A percentile compares a stretch with the other conserved stretches of the same genome.
Evolutionary conservation across 2,329 filamentous ascomycete genomes (phyloP).

Genomic region (Pseudopithomyces chartarum): DNA sequence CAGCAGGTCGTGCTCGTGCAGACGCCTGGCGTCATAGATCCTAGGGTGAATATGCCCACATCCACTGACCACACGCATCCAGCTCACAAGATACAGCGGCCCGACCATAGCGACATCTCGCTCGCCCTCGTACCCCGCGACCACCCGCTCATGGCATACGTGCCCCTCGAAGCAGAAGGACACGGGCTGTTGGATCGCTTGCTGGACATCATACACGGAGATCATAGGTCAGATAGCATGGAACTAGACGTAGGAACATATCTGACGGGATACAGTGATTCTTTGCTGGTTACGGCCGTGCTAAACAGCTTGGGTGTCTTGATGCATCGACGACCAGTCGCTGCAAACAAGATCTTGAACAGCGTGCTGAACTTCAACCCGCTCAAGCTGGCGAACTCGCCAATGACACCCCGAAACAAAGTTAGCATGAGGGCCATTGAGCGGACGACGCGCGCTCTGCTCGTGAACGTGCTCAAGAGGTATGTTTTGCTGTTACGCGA

Average conservation of each 20-base stretch:
- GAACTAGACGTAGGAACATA: constrained; percentile 8
- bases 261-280: constrained; percentile 66
- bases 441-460: constrained; percentile 82
- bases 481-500: constrained; percentile 46
- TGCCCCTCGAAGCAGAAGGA: constrained; percentile 88
- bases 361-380: constrained; percentile 91
- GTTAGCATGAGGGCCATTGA: constrained; percentile 93
- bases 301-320: constrained; percentile 85
- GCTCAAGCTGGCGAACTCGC: constrained; percentile 75
- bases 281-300: constrained; percentile 85
- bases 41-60: constrained; percentile 65
- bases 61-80: constrained; percentile 5
- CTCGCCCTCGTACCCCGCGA: constrained; percentile 82
- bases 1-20: constrained; percentile 92
- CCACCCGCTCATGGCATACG: constrained; percentile 78
- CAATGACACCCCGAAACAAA: constrained; percentile 77
- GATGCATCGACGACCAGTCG: constrained; percentile 78
- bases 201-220: constrained; percentile 82
- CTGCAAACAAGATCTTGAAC: constrained; percentile 83
- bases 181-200: constrained; percentile 89
- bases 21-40: constrained; percentile 83
- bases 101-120: constrained; percentile 81
- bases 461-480: constrained; percentile 83
- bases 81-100: constrained; percentile 58
- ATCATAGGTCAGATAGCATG: constrained; percentile 69